Conservation (phyloP, 148 eudicot genomes). For the Tetragonia tetragonoides region DNA sequence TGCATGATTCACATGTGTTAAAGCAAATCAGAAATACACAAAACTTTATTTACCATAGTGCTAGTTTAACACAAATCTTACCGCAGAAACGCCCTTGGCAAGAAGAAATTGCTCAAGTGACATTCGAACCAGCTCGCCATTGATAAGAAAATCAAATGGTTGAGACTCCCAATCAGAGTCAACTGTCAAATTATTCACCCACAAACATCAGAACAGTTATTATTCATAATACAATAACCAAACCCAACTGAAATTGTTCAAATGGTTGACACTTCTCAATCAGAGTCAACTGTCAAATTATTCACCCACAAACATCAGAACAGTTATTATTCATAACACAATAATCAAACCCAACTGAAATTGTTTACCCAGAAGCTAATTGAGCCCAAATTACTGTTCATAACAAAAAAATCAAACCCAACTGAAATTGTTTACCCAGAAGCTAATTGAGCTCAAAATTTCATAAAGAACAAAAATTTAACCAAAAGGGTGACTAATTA, state of each 20-base stretch:
- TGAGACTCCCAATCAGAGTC: conserved; percentile 69
- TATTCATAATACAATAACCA: not conserved
- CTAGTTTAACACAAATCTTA: conserved; percentile 21
- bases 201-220: conserved; percentile 6
- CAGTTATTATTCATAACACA: not conserved
- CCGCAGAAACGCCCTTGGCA: conserved; percentile 87
- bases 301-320: not conserved
- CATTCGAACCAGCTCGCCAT: conserved; percentile 87
- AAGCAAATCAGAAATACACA: not conserved
- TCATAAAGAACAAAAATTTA: not conserved
- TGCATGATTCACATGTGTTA: not conserved
- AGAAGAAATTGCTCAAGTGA: conserved; percentile 82
- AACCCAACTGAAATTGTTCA: not conserved
- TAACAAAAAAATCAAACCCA: not conserved
- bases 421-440: not conserved
- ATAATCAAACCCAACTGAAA: not conserved
- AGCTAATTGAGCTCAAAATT: not conserved
- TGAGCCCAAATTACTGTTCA: not conserved
- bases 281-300: too few species aligned
- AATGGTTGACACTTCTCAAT: too few species aligned
- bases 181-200: conserved; percentile 25
- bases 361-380: not conserved
- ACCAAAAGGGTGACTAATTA: conserved; percentile 7
- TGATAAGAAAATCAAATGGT: conserved; percentile 81
- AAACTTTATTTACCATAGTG: too few species aligned